Evolutionary conservation across 2,329 filamentous ascomycete genomes (phyloP).

Genomic region (Ophidiomyces ophidiicola): DNA sequence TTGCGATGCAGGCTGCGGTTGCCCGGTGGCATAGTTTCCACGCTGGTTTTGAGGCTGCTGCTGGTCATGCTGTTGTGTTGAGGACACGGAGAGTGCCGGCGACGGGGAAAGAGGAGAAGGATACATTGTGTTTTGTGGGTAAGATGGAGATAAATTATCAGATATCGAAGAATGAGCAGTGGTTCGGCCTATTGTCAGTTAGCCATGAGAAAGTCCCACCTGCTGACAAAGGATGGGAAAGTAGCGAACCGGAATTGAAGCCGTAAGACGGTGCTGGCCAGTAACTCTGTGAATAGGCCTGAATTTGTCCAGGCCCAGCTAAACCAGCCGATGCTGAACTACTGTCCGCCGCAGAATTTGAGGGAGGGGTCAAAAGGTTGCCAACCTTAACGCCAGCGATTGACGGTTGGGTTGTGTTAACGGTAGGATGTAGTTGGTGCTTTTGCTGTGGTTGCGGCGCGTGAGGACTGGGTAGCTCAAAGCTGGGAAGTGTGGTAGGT

Average conservation of each 20-base stretch:
- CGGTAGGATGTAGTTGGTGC: conserved; percentile 33
- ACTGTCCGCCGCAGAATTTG: conserved; percentile 41
- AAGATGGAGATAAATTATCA: conserved; percentile 55
- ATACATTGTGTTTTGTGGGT: conserved; percentile 52
- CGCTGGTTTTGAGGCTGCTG: conserved; percentile 31
- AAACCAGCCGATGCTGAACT: conserved; percentile 34
- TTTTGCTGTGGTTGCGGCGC: conserved; percentile 39
- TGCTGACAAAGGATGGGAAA: not conserved
- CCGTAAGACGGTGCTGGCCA: conserved; percentile 52
- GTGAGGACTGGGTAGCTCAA: conserved; percentile 56
- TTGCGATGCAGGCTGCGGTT: conserved; percentile 39
- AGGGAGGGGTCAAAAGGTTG: conserved; percentile 51
- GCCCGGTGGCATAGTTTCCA: conserved; percentile 17
- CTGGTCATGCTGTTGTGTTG: conserved; percentile 19
- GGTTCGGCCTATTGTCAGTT: conserved; percentile 38
- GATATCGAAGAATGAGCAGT: conserved; percentile 44
- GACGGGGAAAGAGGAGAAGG: conserved; percentile 46
- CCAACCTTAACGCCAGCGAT: conserved; percentile 45
- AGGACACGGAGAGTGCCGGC: conserved; percentile 25
- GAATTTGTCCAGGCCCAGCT: conserved; percentile 19
- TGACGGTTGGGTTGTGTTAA: conserved; percentile 35
- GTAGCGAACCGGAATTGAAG: conserved; percentile 34
- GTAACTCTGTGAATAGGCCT: conserved; percentile 41
- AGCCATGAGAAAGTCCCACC: not conserved
- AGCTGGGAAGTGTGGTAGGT: conserved; percentile 54